Conservation (phyloP, 176 grass and related monocot species). For the Hordeum vulgare region MorexV3_pseudomolecules_assembly NC_058522.1:577537057-577537556, state of each 20-base stretch:
- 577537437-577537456: not conserved
- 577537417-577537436: not conserved
- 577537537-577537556: not conserved
- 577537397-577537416: constrained; percentile 4
- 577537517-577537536: constrained; percentile 1
- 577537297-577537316: constrained; percentile 95
- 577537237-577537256: not conserved
- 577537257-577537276: constrained; percentile 47
- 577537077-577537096: not conserved
- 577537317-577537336: constrained; percentile 91
- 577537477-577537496: not conserved
- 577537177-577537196: not conserved
- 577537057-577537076: not conserved
- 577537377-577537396: constrained; percentile 35
- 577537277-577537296: constrained; percentile 89
- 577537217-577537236: not conserved
- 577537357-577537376: constrained; percentile 68
- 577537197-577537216: not conserved
- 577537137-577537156: not conserved
- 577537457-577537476: not conserved
- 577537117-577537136: not conserved
- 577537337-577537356: constrained; percentile 95
- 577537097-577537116: constrained; percentile 10
- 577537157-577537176: not conserved
- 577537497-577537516: not conserved